These are phyloP conservation scores for Chenopodium suecicum DNA, from an alignment of 148 eudicot species.

Conservation along the genomic window DNA sequence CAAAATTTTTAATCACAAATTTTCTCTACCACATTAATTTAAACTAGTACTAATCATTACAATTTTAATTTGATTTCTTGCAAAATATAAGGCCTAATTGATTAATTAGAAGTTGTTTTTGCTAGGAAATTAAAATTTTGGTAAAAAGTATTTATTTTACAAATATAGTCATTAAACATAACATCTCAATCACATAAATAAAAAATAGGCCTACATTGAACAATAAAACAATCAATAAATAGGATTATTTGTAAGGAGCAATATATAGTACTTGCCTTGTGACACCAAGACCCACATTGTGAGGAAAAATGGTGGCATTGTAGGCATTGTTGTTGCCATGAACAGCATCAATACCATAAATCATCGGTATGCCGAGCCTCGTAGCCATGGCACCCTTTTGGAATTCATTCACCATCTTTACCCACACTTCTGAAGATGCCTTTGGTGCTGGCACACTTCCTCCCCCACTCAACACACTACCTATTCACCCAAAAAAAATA, in stretches of 20 bases:
- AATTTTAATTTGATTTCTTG: too few species aligned
- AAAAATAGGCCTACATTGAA: background rate
- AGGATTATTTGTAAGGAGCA: conserved; percentile 45
- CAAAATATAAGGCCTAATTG: too few species aligned
- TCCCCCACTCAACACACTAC: conserved; percentile 61
- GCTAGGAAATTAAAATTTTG: too few species aligned
- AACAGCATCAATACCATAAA: conserved; percentile 67
- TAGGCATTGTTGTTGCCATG: conserved; percentile 73
- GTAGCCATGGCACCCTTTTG: conserved; percentile 65
- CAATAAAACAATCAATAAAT: conserved; percentile 32
- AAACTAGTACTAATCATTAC: too few species aligned
- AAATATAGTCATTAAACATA: background rate
- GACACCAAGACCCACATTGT: conserved; percentile 71
- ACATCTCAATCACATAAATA: conserved; percentile 15
- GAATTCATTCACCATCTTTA: conserved; percentile 58
- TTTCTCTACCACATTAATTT: background rate
- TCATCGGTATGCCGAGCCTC: conserved; percentile 63
- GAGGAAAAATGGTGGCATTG: conserved; percentile 65
- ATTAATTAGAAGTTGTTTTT: too few species aligned
- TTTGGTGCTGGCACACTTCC: conserved; percentile 62
- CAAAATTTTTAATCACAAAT: background rate
- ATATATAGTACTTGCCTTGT: conserved; percentile 50
- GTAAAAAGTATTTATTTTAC: too few species aligned
- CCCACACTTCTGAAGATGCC: conserved; percentile 62
- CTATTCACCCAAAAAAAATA: conserved; percentile 24